phyloP scores from a whole-genome alignment of 495 filamentous ascomycete genomes.

The Cryomyces minteri region DNA sequence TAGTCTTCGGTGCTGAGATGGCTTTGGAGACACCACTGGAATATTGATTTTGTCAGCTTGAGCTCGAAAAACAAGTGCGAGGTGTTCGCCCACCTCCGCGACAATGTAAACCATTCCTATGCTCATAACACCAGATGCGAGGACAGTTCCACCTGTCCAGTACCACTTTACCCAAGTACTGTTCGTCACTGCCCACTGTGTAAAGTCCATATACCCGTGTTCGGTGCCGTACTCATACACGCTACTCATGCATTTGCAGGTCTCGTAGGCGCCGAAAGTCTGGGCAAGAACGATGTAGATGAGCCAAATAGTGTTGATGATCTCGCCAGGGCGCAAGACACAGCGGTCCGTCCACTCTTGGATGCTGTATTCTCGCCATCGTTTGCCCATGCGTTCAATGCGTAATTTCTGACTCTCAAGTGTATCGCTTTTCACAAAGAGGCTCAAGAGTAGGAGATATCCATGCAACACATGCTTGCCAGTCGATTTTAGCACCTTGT shows the following conservation, averaged over 20 bases:
- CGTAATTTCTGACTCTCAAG: no score
- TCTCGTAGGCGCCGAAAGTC: slow-evolving; percentile 18
- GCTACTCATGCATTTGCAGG: slow-evolving; percentile 14
- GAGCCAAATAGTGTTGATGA: slow-evolving; percentile 14
- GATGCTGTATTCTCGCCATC: neutral
- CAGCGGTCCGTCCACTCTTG: slow-evolving; percentile 8
- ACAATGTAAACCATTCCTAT: slow-evolving; percentile 19
- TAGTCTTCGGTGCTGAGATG: slow-evolving; percentile 13
- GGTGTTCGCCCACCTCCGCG: neutral
- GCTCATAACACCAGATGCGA: slow-evolving; percentile 15
- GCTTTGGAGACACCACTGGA: slow-evolving; percentile 19
- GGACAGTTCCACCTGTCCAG: slow-evolving; percentile 18
- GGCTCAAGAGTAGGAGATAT: no score
- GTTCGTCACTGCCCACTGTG: slow-evolving; percentile 6
- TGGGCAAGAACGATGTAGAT: slow-evolving; percentile 19
- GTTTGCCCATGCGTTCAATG: neutral
- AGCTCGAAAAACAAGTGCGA: neutral
- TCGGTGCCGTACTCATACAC: slow-evolving; percentile 5
- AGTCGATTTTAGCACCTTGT: no score
- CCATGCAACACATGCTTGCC: slow-evolving; percentile 2
- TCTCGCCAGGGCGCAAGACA: slow-evolving; percentile 12
- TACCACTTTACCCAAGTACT: slow-evolving; percentile 7
- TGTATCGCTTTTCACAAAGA: no score
- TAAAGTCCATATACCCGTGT: slow-evolving; percentile 18
- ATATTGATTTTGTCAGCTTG: neutral